Conservation (phyloP, 2,329 filamentous ascomycete species). For the Immersiporthe knoxdaviesiana region DNA sequence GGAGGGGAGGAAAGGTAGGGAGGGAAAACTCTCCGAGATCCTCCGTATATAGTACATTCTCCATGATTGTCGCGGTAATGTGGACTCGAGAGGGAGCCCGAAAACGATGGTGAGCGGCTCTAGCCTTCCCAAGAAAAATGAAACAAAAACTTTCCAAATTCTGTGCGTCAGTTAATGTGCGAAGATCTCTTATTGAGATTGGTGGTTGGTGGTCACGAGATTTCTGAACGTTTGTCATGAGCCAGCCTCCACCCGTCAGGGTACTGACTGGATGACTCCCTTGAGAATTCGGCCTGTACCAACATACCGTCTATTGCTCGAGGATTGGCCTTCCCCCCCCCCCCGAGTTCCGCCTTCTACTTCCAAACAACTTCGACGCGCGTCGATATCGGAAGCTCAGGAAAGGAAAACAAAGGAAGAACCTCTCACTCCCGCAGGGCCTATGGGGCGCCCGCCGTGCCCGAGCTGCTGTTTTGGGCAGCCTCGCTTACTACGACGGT, state of each 20-base stretch:
- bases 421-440: neutral
- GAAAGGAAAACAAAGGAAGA: too few relatives aligned
- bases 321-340: neutral
- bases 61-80: neutral
- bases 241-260: too few relatives aligned
- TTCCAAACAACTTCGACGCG: constrained; percentile 10
- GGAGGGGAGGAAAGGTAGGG: neutral
- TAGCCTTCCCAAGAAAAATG: neutral
- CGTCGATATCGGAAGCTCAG: neutral
- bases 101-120: neutral
- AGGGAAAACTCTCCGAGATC: neutral
- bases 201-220: neutral
- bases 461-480: constrained; percentile 18
- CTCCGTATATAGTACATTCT: neutral
- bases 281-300: neutral
- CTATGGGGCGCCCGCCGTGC: constrained; percentile 6
- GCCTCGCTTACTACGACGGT: constrained; percentile 2
- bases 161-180: neutral
- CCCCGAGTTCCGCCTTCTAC: neutral
- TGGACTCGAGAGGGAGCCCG: neutral
- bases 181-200: neutral
- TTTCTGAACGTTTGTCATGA: neutral
- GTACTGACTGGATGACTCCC: too few relatives aligned
- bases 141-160: too few relatives aligned
- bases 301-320: neutral